phyloP scores from a whole-genome alignment of 179 eudicot species.

The Vitellaria paradoxa region DNA sequence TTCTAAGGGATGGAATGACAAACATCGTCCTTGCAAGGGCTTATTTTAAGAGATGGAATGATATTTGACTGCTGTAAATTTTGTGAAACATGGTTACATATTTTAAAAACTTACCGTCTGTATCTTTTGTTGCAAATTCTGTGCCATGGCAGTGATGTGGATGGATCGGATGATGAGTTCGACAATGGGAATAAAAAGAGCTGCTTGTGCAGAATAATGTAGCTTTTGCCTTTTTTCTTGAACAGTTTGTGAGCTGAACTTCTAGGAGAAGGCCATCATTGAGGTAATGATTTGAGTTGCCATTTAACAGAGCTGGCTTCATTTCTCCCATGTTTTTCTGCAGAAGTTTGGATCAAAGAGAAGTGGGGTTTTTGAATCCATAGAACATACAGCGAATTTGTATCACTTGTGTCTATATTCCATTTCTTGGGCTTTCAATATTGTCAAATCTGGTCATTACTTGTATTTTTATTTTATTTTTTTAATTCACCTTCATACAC shows the following conservation, averaged over 20 bases:
- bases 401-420: slow-evolving; percentile 10
- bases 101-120: background rate
- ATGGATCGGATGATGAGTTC: slow-evolving; percentile 71
- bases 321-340: background rate
- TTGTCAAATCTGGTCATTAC: background rate
- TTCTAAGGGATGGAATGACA: background rate
- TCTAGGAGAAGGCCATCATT: background rate
- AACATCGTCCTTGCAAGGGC: background rate
- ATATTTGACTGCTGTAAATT: background rate
- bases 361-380: background rate
- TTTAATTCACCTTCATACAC: slow-evolving; percentile 3
- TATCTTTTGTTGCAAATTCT: background rate
- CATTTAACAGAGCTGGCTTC: background rate
- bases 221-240: slow-evolving; percentile 16
- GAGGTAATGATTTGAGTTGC: slow-evolving; percentile 8
- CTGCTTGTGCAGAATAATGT: slow-evolving; percentile 82
- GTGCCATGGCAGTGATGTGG: slow-evolving; percentile 55
- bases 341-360: slow-evolving; percentile 11
- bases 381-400: background rate
- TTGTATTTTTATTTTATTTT: background rate
- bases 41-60: background rate
- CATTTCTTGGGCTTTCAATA: slow-evolving; percentile 23
- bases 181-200: slow-evolving; percentile 48
- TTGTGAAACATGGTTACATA: background rate
- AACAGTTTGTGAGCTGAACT: background rate